Base-by-base conservation (phyloP, 148 eudicot genomes). In the Persicaria tinctoria region DNA sequence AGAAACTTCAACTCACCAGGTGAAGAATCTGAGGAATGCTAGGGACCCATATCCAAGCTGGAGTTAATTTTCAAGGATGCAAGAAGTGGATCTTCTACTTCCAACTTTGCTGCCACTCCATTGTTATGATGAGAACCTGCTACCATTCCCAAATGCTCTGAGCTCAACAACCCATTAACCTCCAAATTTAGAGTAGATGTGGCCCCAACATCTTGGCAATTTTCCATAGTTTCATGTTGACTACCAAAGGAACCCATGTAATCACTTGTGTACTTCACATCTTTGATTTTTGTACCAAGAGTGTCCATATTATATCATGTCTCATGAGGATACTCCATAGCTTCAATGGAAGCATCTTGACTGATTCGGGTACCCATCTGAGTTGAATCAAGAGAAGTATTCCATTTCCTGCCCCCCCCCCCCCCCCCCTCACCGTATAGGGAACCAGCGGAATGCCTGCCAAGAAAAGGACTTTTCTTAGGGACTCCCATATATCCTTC, bases 1-100 rank as follows among this genome's bases (percentile, higher is more conserved):
- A 51, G 54, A 11, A 68, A 27, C 63, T n/a, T 56, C 60, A 76
- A 83, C 96, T 86, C 81, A 95, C 99, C 79, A 80, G 55, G 83
- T 95, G 97, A 76, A 95, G 93, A 77, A 95, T 78, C 81, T 90
- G 93, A 70, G 99, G 97, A 84, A 95, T 92, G 87, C 99, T 95
- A 18, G 23, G 84, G 89, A 78, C 91, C 90, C n/a, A 85, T 77
- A 75, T 90, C 99, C 3, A 86, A 73, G 78, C 82, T 55, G 66
- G 90, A 78, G 69, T 74, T 84, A 46, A 82, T 74, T 74, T 82
- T 85, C 79, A 86, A 73, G 66, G 85, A 73, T 46, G 80, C 79
- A 79, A 84, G 77, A 70, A 86, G 82, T 72, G 88, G 79, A 78
- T 75, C 80, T 79, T 81, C 78, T n/a, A 76, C 47, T 75, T 79